phyloP scores from a whole-genome alignment of 805 yeast genomes.

The Hanseniaspora valbyensis region DNA sequence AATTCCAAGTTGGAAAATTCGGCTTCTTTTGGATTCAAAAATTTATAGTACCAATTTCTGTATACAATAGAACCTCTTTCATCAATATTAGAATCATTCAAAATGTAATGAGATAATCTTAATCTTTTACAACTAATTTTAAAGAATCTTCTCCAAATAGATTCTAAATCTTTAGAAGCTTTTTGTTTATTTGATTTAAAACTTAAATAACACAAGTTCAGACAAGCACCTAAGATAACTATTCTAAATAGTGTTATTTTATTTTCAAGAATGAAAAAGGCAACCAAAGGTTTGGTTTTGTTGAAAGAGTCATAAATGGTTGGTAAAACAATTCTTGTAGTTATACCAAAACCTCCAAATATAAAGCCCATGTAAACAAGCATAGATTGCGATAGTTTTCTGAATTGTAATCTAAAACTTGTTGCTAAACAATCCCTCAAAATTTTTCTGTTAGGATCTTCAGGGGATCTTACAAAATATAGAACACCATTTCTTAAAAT shows the following conservation, averaged over 20 bases:
- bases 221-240: slow-evolving; percentile 4
- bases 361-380: slow-evolving; percentile 66
- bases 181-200: slow-evolving; percentile 16
- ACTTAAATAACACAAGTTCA: background rate
- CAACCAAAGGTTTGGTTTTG: slow-evolving; percentile 23
- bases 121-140: slow-evolving; percentile 42
- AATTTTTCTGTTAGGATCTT: slow-evolving; percentile 79
- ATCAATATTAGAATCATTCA: slow-evolving; percentile 47
- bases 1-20: slow-evolving; percentile 39
- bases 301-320: slow-evolving; percentile 25
- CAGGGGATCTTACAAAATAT: slow-evolving; percentile 86
- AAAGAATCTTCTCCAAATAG: slow-evolving; percentile 56
- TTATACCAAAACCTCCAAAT: slow-evolving; percentile 59
- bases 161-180: slow-evolving; percentile 32
- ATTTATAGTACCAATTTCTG: slow-evolving; percentile 37
- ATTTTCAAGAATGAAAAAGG: slow-evolving; percentile 12
- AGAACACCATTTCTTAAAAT: slow-evolving; percentile 81
- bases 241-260: slow-evolving; percentile 15
- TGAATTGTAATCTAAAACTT: slow-evolving; percentile 60
- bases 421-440: slow-evolving; percentile 77
- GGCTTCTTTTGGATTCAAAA: slow-evolving; percentile 31
- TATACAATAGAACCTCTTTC: slow-evolving; percentile 64
- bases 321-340: slow-evolving; percentile 41
- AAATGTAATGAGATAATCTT: slow-evolving; percentile 72
- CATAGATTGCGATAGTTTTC: slow-evolving; percentile 61